Base-by-base conservation (phyloP, 2,329 filamentous ascomycete species). In the Chrysoporthe austroafricana region DNA sequence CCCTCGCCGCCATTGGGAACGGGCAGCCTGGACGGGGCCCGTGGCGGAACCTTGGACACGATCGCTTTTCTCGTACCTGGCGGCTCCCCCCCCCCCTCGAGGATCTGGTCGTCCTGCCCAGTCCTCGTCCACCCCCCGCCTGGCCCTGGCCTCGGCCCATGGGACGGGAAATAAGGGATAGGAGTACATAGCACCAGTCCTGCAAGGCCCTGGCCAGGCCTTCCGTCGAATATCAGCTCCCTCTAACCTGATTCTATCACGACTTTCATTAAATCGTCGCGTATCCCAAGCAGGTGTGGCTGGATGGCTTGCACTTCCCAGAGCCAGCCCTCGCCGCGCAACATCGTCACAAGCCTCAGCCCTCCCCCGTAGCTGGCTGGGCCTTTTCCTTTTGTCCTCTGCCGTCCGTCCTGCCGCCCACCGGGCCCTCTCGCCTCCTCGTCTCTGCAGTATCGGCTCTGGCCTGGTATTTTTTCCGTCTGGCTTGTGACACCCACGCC, bases 221-320 rank as follows among this genome's bases (percentile, higher is more conserved):
- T 66, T 52, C 63, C 32, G 66, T 50, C 56, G 56, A 39, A 64
- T 66, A 68, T 66, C 66, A 64, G 36, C 62, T 57, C 54, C 57
- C 57, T 64, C 66, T 57, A 62, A 43, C 62, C 62, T 70, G 54
- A 58, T 63, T 58, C 63, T 59, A 59, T 42, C 63, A 65, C 56
- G 46, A 57, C 63, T 70, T 70, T 65, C 63, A 68, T 68, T 67
- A 70, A 70, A 67, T 68, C 66, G 58, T 46, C 66, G 32, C 56
- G 36, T 70, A 57, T 68, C 68, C 66, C 68, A 48, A 63, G 66
- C 66, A 61, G 62, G 39, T 54, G 44, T 70, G 59, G 63, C 52
- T 60, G 61, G 54, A 48, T 60, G 52, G 43, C 39, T 34, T 66
- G 42, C 52, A 44, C 61, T 42, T 63, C 13, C 58, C 26, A 34